Base-by-base conservation (phyloP, 148 eudicot genomes). In the Silene conica region DNA sequence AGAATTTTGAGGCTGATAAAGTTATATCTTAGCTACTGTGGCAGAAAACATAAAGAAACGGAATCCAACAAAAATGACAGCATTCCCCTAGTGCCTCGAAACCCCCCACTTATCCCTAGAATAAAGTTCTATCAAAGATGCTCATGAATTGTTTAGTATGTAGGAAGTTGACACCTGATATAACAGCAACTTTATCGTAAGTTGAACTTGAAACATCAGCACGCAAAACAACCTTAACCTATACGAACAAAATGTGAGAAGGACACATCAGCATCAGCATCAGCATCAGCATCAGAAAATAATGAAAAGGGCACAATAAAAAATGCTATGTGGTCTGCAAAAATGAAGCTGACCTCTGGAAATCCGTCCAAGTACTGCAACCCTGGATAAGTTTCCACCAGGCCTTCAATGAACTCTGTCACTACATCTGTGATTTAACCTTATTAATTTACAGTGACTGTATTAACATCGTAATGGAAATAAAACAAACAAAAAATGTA, bases 301-400 rank as follows among this genome's bases (percentile, higher is more conserved):
- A 55, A n/a, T 0, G 8, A 31, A 22, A 25, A 46, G 12, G 28
- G 34, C 34, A 1, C 22, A 14, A 16, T 0, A 74, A 50, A 43
- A 12, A 60, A 26, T 48, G 16, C 50, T 21, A 61, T 41, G 3
- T 31, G 6, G 69, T 25, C 2, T 63, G 31, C 15, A 12, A 77
- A 16, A 16, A n/a, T 22, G 57, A 20, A 46, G 25, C 59, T 81
- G 25, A 93, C 98, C 89, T 89, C 86, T n/a, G 98, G 98, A 75
- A 94, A 94, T 56, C 98, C 98, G 85, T 94, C 97, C 92, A 94
- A 79, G 71, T 89, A 94, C 82, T 91, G 98, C 87, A 94, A 82
- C 43, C 92, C 96, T 22, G 98, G 97, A 78, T 88, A 94, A 18
- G 97, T 94, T 83, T 94, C 98, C 60, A 89, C 97, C 71, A 94